Percentiles rank a stretch among this genome's conserved stretches.
phyloP scores from a whole-genome alignment of 108 stramenopile genomes.

The Parmales sp. region DNA sequence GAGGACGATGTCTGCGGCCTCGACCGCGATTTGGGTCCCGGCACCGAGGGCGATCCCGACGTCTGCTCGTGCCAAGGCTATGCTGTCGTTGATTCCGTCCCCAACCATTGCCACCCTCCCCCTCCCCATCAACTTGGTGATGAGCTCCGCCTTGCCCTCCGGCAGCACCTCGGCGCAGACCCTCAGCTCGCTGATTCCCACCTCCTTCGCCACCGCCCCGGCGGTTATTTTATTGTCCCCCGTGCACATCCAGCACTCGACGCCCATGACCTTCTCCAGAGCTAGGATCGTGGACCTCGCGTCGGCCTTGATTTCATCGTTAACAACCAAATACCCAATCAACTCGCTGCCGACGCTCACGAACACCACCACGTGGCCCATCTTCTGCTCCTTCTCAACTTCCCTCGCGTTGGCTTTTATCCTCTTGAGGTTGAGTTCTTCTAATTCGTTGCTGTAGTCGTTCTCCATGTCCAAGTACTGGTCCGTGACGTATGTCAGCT shows the following conservation, averaged over 20 bases:
- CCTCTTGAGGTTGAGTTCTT: background rate
- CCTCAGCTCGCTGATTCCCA: slow-evolving; percentile 54
- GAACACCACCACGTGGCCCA: background rate
- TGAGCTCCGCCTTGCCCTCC: slow-evolving; percentile 59
- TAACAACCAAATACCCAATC: slow-evolving; percentile 63
- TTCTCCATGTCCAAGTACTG: too few species aligned
- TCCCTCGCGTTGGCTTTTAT: background rate
- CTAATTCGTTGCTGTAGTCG: too few species aligned
- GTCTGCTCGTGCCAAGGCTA: slow-evolving; percentile 87
- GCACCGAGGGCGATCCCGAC: slow-evolving; percentile 93
- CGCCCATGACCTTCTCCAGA: slow-evolving; percentile 35
- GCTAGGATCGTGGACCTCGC: slow-evolving; percentile 40
- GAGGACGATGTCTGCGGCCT: slow-evolving; percentile 73
- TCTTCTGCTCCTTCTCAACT: background rate
- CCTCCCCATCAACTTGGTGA: slow-evolving; percentile 41
- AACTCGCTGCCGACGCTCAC: slow-evolving; percentile 13
- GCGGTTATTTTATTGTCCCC: slow-evolving; percentile 88
- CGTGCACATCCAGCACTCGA: slow-evolving; percentile 94
- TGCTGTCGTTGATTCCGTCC: slow-evolving; percentile 96
- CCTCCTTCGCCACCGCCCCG: slow-evolving; percentile 55
- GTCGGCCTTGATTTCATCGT: slow-evolving; percentile 68
- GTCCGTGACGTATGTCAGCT: background rate
- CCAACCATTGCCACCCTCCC: slow-evolving; percentile 58
- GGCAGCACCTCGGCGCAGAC: slow-evolving; percentile 65
- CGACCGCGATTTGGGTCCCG: slow-evolving; percentile 89